Percentiles rank a stretch among this genome's conserved stretches.
phyloP scores from a whole-genome alignment of 75 land plant genomes.

The Azolla pinnata region DNA sequence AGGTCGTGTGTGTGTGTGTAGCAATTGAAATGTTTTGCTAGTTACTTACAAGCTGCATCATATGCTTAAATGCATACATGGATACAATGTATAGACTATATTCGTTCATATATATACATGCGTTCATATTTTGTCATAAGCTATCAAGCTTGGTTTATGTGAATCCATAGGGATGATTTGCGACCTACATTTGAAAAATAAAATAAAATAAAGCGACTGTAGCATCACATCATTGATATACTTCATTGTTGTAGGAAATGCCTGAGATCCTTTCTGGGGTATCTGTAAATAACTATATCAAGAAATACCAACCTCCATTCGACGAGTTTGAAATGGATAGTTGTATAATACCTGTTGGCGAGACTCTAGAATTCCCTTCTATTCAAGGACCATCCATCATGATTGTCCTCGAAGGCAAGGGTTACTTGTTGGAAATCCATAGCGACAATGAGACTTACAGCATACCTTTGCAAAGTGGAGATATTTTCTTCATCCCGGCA shows the following conservation, averaged over 20 bases:
- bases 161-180: background rate
- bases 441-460: constrained; percentile 3
- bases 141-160: background rate
- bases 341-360: constrained; percentile 41
- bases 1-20: background rate
- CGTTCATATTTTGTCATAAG: background rate
- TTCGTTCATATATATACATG: no score
- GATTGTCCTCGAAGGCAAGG: constrained; percentile 48
- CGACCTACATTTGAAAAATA: background rate
- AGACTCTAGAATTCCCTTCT: constrained; percentile 31
- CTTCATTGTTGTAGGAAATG: constrained; percentile 48
- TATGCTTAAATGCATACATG: no score
- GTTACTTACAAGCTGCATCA: no score
- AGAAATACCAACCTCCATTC: constrained; percentile 67
- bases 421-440: constrained; percentile 24
- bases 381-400: constrained; percentile 71
- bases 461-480: constrained; percentile 33
- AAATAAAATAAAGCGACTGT: background rate
- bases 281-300: constrained; percentile 33
- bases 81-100: no score
- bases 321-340: constrained; percentile 94
- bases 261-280: constrained; percentile 63
- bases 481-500: constrained; percentile 67
- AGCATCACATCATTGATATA: background rate
- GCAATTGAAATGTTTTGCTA: background rate